Evolutionary conservation across 2,329 filamentous ascomycete genomes (phyloP).

Genomic region (Alternaria atra): DNA sequence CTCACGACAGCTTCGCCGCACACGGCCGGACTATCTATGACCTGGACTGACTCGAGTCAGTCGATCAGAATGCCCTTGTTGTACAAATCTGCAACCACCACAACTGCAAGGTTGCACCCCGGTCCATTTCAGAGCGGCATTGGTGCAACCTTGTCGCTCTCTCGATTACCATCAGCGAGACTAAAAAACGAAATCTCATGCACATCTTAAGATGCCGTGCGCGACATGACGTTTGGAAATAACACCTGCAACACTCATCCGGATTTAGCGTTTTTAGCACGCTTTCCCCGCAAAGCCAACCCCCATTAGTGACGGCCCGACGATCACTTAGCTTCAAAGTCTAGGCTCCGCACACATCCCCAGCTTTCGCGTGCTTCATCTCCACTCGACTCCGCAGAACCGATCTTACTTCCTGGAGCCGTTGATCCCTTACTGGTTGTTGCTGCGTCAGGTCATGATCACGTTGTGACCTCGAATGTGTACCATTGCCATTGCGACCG

Average conservation of each 20-base stretch:
- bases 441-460: not conserved
- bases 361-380: constrained; percentile 27
- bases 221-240: constrained; percentile 30
- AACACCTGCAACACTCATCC: constrained; percentile 15
- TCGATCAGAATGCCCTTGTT: not conserved
- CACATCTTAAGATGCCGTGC: constrained; percentile 10
- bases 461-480: constrained; percentile 7
- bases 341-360: constrained; percentile 35
- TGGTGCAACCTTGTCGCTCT: not conserved
- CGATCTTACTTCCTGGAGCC: constrained; percentile 20
- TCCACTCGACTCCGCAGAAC: constrained; percentile 40
- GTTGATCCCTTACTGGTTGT: constrained; percentile 9
- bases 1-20: constrained; percentile 9
- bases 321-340: constrained; percentile 27
- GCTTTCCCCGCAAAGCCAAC: constrained; percentile 45
- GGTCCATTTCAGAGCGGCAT: not conserved
- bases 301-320: constrained; percentile 31
- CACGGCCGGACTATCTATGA: constrained; percentile 5
- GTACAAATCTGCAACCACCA: not conserved
- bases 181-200: not conserved
- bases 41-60: constrained; percentile 1
- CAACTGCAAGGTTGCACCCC: not conserved
- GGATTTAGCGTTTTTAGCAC: constrained; percentile 24
- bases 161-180: not conserved
- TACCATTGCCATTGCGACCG: constrained; percentile 8